Conservation (phyloP, 2,329 filamentous ascomycete genomes). For the Aspergillus novofumigatus region DNA sequence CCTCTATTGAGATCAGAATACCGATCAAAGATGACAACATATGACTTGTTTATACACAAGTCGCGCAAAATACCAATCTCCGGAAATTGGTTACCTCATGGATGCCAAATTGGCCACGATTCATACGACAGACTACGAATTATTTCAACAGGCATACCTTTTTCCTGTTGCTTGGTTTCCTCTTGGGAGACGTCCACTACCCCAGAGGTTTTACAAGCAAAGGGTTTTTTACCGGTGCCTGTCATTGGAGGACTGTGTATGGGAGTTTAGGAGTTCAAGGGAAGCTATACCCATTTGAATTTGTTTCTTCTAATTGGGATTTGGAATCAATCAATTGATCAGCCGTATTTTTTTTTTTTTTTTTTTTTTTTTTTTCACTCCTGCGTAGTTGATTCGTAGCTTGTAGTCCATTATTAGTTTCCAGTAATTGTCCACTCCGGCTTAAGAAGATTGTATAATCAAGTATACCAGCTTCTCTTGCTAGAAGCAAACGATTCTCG, state of each 20-base stretch:
- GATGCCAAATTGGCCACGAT: too few species aligned
- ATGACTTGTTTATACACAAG: too few species aligned
- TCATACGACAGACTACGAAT: neutral
- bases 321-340: neutral
- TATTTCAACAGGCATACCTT: neutral
- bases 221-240: neutral
- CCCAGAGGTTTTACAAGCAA: neutral
- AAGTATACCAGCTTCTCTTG: too few species aligned
- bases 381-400: neutral
- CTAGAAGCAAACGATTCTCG: too few species aligned
- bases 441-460: too few species aligned
- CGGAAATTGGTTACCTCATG: neutral
- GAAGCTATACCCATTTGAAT: neutral
- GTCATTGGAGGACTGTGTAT: neutral
- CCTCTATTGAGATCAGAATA: neutral
- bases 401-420: neutral
- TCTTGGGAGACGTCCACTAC: neutral
- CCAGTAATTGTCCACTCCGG: too few species aligned
- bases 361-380: too few species aligned
- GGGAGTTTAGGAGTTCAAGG: neutral
- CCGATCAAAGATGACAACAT: too few species aligned
- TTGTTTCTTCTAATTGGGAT: neutral
- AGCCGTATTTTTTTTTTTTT: too few species aligned
- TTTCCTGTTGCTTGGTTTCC: neutral
- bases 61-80: too few species aligned